phyloP scores from a whole-genome alignment of 495 filamentous ascomycete species.

The Pseudomonodictys pantanalensis region DNA sequence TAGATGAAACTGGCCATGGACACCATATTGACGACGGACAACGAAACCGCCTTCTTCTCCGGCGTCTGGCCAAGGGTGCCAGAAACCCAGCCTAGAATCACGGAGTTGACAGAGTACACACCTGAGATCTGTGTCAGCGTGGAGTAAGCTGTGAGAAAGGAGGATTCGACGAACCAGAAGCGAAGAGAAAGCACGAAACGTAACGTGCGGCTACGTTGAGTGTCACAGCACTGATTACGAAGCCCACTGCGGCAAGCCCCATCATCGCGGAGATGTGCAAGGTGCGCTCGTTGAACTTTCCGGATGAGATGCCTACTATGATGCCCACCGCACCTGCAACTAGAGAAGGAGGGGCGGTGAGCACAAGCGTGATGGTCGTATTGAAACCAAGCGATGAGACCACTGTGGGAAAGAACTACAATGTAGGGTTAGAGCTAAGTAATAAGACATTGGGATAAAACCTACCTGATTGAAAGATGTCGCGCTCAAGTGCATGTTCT shows the following conservation, averaged over 20 bases:
- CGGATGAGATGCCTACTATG: constrained; percentile 46
- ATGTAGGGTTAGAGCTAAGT: too few relatives aligned
- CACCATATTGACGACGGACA: constrained; percentile 57
- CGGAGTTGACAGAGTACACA: constrained; percentile 49
- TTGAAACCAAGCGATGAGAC: constrained; percentile 53
- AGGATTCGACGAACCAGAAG: constrained; percentile 37
- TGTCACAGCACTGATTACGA: constrained; percentile 46
- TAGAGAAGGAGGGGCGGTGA: constrained; percentile 53
- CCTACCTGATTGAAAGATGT: constrained; percentile 41
- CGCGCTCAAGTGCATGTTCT: constrained; percentile 39
- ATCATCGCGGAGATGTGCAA: constrained; percentile 49
- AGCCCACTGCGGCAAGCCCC: constrained; percentile 50
- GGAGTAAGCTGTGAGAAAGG: background rate
- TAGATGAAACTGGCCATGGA: constrained; percentile 25
- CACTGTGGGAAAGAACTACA: constrained; percentile 56
- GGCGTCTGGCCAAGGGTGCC: constrained; percentile 52
- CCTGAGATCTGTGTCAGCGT: background rate
- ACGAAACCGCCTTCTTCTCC: constrained; percentile 48
- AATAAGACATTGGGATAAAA: background rate
- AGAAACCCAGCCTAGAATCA: constrained; percentile 54
- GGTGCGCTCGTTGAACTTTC: constrained; percentile 47
- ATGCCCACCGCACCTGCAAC: constrained; percentile 48
- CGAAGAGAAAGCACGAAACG: constrained; percentile 51
- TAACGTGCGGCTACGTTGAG: constrained; percentile 49
- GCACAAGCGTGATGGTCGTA: constrained; percentile 50